These are phyloP conservation scores for Saccharomyces hybrid DNA, from an alignment of 1,139 yeast species.

Conservation along the genomic window DNA sequence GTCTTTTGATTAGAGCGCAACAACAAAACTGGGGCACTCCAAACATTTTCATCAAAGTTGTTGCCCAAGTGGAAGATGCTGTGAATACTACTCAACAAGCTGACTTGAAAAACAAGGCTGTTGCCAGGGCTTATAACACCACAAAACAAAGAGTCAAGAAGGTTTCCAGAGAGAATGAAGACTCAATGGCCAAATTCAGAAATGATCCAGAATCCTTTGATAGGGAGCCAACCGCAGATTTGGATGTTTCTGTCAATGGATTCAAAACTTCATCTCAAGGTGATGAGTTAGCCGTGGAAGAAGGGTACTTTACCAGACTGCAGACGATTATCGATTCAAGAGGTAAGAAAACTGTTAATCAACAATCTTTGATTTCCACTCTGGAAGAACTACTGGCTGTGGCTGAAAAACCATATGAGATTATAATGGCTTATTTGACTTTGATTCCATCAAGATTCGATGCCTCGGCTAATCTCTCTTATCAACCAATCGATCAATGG, in stretches of 20 bases:
- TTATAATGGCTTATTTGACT: conserved; percentile 70
- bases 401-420: conserved; percentile 60
- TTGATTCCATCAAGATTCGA: conserved; percentile 87
- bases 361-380: conserved; percentile 63
- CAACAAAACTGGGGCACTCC: conserved; percentile 76
- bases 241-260: conserved; percentile 27
- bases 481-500: conserved; percentile 84
- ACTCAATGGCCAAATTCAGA: conserved; percentile 52
- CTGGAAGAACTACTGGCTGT: conserved; percentile 57
- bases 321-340: conserved; percentile 77
- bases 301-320: conserved; percentile 60
- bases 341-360: conserved; percentile 92
- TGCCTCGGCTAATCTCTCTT: conserved; percentile 55
- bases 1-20: conserved; percentile 56
- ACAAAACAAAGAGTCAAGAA: conserved; percentile 85
- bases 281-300: conserved; percentile 30
- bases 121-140: conserved; percentile 82
- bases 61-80: conserved; percentile 68
- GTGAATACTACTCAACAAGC: conserved; percentile 50
- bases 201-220: conserved; percentile 70
- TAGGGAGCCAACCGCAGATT: conserved; percentile 35
- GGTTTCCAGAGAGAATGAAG: conserved; percentile 57
- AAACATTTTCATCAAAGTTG: conserved; percentile 56
- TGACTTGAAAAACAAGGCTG: conserved; percentile 73
- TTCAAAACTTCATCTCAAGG: conserved; percentile 34